Conservation (phyloP, 345 rosid species). For the Leavenworthia alabamica region DNA sequence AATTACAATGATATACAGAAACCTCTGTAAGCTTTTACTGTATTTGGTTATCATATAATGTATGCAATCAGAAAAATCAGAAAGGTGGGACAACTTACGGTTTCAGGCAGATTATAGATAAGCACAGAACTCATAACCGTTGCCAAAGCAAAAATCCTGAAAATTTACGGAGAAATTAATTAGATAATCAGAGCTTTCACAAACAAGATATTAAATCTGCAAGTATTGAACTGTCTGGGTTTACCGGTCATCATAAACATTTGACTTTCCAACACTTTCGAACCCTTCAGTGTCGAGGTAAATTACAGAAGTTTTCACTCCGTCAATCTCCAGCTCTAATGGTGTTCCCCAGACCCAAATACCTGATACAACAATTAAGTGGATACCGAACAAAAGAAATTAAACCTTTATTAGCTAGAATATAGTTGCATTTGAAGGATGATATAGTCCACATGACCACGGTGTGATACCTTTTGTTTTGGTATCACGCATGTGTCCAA, state of each 20-base stretch:
- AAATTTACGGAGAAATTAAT: constrained; percentile 12
- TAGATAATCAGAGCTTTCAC: not conserved
- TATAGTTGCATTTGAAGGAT: not conserved
- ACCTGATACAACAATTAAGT: constrained; percentile 39
- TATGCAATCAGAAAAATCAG: not conserved
- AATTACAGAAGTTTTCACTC: constrained; percentile 75
- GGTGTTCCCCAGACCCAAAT: constrained; percentile 99
- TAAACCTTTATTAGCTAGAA: not conserved
- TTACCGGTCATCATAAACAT: constrained; percentile 98
- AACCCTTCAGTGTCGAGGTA: constrained; percentile 98
- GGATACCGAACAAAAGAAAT: not conserved
- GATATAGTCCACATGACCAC: not conserved
- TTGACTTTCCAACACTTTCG: constrained; percentile 98
- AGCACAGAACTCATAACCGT: constrained; percentile 98
- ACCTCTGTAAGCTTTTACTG: not conserved
- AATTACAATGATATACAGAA: not conserved
- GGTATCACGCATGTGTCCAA: constrained; percentile 99
- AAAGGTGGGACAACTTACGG: constrained; percentile 51
- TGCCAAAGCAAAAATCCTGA: constrained; percentile 97
- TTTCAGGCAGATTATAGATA: constrained; percentile 91
- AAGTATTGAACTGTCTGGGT: not conserved
- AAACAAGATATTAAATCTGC: not conserved
- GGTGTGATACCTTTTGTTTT: constrained; percentile 76
- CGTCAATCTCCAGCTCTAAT: constrained; percentile 61
- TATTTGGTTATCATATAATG: not conserved